Conservation (phyloP, 331 rosid species). For the Malus hybrid region DNA sequence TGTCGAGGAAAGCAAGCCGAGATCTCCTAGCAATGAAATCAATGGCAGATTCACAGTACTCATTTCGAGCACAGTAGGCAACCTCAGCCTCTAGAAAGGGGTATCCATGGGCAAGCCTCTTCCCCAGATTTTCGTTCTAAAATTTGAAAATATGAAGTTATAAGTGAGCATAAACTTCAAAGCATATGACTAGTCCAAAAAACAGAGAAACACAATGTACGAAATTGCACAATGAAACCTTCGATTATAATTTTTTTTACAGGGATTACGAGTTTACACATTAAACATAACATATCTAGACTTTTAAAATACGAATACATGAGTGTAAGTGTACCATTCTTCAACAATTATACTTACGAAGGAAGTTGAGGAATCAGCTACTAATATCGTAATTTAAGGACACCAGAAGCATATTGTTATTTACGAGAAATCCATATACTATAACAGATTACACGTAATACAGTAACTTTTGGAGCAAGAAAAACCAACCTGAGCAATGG, state of each 20-base stretch:
- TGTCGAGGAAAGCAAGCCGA: conserved; percentile 95
- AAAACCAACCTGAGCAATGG: conserved; percentile 85
- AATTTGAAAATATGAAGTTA: conserved; percentile 10
- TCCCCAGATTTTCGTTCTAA: conserved; percentile 80
- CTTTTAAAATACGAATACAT: not conserved
- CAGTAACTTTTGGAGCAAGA: conserved; percentile 8
- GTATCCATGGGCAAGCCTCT: conserved; percentile 94
- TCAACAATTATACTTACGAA: not conserved
- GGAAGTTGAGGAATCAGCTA: not conserved
- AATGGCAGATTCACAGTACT: conserved; percentile 89
- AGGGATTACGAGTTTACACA: not conserved
- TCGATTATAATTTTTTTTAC: not conserved
- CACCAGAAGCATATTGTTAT: not conserved
- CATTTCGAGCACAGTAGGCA: conserved; percentile 94
- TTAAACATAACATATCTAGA: not conserved
- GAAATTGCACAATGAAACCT: not conserved
- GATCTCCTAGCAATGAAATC: conserved; percentile 96
- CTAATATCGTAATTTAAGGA: not conserved
- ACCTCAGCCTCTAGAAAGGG: conserved; percentile 98
- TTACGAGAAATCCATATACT: not conserved
- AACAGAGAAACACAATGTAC: not conserved
- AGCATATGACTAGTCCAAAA: not conserved
- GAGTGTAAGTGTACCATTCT: not conserved
- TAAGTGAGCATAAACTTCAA: not conserved
- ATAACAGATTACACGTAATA: not conserved